phyloP scores from a whole-genome alignment of 345 rosid genomes.

The Pseudoturritis turrita region DNA sequence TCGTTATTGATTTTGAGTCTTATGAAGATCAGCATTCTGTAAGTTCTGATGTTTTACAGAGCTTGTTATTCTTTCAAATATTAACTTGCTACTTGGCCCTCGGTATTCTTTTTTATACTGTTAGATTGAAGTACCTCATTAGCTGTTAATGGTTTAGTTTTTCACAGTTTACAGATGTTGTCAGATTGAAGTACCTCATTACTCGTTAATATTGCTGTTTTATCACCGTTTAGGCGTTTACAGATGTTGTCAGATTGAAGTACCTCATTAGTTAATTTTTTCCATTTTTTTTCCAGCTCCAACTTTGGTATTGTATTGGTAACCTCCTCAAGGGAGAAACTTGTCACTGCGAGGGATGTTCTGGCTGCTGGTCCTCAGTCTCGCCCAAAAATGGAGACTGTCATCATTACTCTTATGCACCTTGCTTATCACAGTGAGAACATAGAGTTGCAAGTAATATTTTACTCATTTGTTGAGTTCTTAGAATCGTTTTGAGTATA shows the following conservation, averaged over 20 bases:
- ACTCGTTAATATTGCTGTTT: neutral
- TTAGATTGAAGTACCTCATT: neutral
- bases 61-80: neutral
- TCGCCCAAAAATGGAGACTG: conserved; percentile 60
- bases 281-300: conserved; percentile 44
- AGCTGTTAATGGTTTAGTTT: neutral
- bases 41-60: conserved; percentile 3
- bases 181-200: neutral
- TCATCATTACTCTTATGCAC: conserved; percentile 77
- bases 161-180: neutral
- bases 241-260: neutral
- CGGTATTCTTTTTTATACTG: neutral
- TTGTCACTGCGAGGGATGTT: conserved; percentile 68
- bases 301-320: conserved; percentile 72
- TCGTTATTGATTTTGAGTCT: conserved; percentile 5
- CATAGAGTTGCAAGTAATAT: conserved; percentile 73
- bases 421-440: conserved; percentile 83
- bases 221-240: neutral
- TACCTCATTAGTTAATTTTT: neutral
- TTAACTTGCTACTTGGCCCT: neutral
- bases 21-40: neutral
- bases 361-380: conserved; percentile 78
- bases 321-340: conserved; percentile 54
- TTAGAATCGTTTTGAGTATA: neutral
- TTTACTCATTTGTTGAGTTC: neutral